Conservation (phyloP, 2,329 filamentous ascomycete genomes). For the Didymella glomerata region DNA sequence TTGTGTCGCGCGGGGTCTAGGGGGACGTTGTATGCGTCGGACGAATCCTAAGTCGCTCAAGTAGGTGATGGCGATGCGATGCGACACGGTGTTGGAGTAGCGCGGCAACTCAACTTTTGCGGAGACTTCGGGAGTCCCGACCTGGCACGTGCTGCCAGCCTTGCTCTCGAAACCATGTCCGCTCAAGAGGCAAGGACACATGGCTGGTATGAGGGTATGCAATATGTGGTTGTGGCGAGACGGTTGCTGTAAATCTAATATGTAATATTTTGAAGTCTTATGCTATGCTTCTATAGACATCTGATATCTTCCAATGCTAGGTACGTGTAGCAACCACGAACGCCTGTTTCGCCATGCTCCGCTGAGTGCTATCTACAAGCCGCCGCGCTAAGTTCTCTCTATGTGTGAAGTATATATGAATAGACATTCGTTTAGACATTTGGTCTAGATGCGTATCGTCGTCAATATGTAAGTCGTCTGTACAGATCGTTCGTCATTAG, state of each 20-base stretch:
- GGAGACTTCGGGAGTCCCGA: slow-evolving; percentile 47
- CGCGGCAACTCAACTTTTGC: slow-evolving; percentile 41
- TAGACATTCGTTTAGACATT: slow-evolving; percentile 36
- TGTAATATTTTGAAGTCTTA: slow-evolving; percentile 7
- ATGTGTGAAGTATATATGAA: slow-evolving; percentile 30
- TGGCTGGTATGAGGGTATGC: not conserved
- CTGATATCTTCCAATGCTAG: slow-evolving; percentile 20
- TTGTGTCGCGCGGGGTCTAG: not conserved
- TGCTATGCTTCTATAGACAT: slow-evolving; percentile 21
- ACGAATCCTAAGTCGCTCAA: not conserved
- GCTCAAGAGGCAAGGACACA: not conserved
- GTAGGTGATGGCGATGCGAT: slow-evolving; percentile 11
- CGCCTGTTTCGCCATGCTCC: slow-evolving; percentile 17
- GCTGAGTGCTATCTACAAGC: slow-evolving; percentile 29
- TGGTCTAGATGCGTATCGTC: slow-evolving; percentile 44
- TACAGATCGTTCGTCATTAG: slow-evolving; percentile 36
- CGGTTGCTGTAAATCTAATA: not conserved
- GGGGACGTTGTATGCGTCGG: not conserved
- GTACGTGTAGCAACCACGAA: slow-evolving; percentile 23
- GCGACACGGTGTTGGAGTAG: not conserved
- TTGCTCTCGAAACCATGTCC: not conserved
- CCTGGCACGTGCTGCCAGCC: slow-evolving; percentile 16
- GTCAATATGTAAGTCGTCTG: slow-evolving; percentile 31
- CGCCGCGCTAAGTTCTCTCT: slow-evolving; percentile 24
- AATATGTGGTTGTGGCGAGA: not conserved